Evolutionary conservation across 1,284 basidiomycete genomes (phyloP).

Genomic region (Sporisorium graminicola): DNA sequence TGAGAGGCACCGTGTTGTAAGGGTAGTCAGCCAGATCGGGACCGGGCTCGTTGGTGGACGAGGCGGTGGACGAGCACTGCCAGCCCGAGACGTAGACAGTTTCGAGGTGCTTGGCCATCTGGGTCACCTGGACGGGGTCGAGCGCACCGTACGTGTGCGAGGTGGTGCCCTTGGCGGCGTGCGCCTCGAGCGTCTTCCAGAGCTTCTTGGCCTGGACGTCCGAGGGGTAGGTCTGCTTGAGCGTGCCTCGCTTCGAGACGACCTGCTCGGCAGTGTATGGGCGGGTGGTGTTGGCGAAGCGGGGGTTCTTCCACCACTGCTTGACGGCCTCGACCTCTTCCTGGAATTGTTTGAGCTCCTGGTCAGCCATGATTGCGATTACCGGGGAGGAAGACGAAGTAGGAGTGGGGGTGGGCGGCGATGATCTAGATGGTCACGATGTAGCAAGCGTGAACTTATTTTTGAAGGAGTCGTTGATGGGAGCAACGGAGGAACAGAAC

Average conservation of each 20-base stretch:
- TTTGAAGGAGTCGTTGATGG: neutral
- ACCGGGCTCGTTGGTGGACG: slow-evolving; percentile 69
- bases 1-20: slow-evolving; percentile 77
- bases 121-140: slow-evolving; percentile 89
- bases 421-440: neutral
- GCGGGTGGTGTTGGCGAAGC: slow-evolving; percentile 85
- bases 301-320: slow-evolving; percentile 91
- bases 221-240: slow-evolving; percentile 88
- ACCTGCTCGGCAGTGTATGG: slow-evolving; percentile 94
- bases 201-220: slow-evolving; percentile 89
- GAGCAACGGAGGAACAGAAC: neutral
- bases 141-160: slow-evolving; percentile 97
- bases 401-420: neutral
- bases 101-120: slow-evolving; percentile 70
- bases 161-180: slow-evolving; percentile 74
- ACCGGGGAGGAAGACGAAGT: neutral
- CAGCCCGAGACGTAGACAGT: slow-evolving; percentile 70
- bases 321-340: slow-evolving; percentile 86
- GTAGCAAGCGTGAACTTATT: neutral
- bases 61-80: slow-evolving; percentile 68
- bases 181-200: slow-evolving; percentile 77
- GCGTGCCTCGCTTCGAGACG: slow-evolving; percentile 90
- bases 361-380: slow-evolving; percentile 50
- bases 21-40: slow-evolving; percentile 73
- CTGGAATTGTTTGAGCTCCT: slow-evolving; percentile 74